Percentiles rank a stretch among this genome's conserved stretches.
These are phyloP conservation scores for Epichloe gansuensis DNA, from an alignment of 2,329 filamentous ascomycete genomes.

Conservation along the genomic window DNA sequence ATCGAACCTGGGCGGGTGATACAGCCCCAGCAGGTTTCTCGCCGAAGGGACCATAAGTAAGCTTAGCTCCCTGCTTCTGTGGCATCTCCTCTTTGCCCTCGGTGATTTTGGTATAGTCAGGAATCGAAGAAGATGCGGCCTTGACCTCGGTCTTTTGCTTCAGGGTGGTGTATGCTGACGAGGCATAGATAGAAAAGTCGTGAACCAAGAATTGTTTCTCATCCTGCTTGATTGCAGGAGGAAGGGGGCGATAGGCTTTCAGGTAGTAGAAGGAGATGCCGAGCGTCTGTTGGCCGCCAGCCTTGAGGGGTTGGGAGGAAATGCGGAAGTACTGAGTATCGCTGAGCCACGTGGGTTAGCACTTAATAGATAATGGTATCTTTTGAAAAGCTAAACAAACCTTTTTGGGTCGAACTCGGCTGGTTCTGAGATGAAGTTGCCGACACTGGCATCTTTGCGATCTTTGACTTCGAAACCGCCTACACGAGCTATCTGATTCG, in stretches of 20 bases:
- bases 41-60: conserved; percentile 83
- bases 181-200: conserved; percentile 73
- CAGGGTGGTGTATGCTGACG: conserved; percentile 69
- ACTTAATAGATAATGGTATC: not conserved
- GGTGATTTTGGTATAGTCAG: conserved; percentile 68
- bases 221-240: conserved; percentile 68
- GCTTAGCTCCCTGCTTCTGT: conserved; percentile 70
- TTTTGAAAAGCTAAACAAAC: conserved; percentile 22
- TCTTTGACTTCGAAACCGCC: conserved; percentile 87
- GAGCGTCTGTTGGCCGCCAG: conserved; percentile 71
- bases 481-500: conserved; percentile 60
- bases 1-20: conserved; percentile 67
- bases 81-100: conserved; percentile 55
- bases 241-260: conserved; percentile 67
- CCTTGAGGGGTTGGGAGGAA: conserved; percentile 59
- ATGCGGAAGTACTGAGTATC: conserved; percentile 75
- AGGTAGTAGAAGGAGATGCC: conserved; percentile 77
- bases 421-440: conserved; percentile 55
- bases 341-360: conserved; percentile 27
- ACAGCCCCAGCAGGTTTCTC: conserved; percentile 67
- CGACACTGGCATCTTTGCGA: conserved; percentile 63
- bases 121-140: conserved; percentile 63
- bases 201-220: conserved; percentile 81
- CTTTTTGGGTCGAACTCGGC: conserved; percentile 53
- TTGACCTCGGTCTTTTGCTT: conserved; percentile 99